Conservation (phyloP, 2,329 filamentous ascomycete species). For the Fonsecaea erecta region DNA sequence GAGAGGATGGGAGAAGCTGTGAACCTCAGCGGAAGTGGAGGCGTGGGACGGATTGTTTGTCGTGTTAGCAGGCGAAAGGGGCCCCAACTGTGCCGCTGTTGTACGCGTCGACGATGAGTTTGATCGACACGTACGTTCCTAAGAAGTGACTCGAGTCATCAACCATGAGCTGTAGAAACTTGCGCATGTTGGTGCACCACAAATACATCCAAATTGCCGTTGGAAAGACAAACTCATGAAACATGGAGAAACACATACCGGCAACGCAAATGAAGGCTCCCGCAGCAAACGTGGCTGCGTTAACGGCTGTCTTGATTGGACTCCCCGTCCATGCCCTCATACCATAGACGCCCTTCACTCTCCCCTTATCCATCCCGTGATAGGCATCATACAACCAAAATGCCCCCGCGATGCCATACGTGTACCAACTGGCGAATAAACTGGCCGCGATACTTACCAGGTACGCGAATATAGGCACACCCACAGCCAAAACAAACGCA, state of each 20-base stretch:
- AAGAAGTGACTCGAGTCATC: slow-evolving; percentile 54
- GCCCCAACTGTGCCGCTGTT: slow-evolving; percentile 25
- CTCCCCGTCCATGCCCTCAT: slow-evolving; percentile 46
- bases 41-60: background rate
- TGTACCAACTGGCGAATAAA: slow-evolving; percentile 61
- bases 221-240: background rate
- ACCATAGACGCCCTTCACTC: slow-evolving; percentile 41
- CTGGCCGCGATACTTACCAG: slow-evolving; percentile 57
- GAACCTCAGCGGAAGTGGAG: background rate
- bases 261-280: slow-evolving; percentile 41
- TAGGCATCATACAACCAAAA: slow-evolving; percentile 60
- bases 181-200: background rate
- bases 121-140: slow-evolving; percentile 57
- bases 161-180: background rate
- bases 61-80: slow-evolving; percentile 28
- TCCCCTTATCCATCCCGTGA: slow-evolving; percentile 40
- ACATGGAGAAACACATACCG: slow-evolving; percentile 31
- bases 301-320: slow-evolving; percentile 48
- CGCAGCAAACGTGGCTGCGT: slow-evolving; percentile 49
- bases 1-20: background rate
- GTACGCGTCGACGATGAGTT: slow-evolving; percentile 41
- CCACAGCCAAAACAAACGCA: slow-evolving; percentile 51
- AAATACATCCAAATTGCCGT: background rate
- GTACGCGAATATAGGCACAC: slow-evolving; percentile 61
- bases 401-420: slow-evolving; percentile 57